A percentile compares a stretch with the other conserved stretches of the same genome.
Evolutionary conservation across 257 asterid species (phyloP).

Genomic region (Solanum clarkiae): DNA sequence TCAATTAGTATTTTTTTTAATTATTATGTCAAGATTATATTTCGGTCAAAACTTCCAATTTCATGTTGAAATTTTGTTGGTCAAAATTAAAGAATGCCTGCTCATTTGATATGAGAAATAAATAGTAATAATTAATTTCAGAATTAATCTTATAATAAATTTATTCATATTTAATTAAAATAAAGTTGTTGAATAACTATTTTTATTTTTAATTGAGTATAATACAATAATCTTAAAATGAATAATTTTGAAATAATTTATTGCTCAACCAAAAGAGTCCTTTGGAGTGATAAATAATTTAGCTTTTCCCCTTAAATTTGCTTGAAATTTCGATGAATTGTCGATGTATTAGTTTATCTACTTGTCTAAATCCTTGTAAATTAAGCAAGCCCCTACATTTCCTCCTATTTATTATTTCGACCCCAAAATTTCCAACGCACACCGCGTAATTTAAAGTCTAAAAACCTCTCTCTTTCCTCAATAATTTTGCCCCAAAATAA

Average conservation of each 20-base stretch:
- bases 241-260: no score
- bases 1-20: neutral
- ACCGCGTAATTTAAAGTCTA: neutral
- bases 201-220: no score
- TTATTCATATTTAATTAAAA: neutral
- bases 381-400: conserved; percentile 15
- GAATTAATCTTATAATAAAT: neutral
- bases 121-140: neutral
- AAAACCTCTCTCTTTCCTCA: neutral
- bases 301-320: neutral
- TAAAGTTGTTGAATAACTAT: fast-evolving
- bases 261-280: neutral
- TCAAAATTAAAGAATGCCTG: neutral
- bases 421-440: neutral
- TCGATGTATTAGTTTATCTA: neutral
- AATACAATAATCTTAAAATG: no score
- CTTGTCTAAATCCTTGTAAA: conserved; percentile 2
- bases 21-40: neutral
- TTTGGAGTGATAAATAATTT: neutral
- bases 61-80: neutral
- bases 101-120: no score
- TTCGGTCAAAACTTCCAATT: neutral
- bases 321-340: neutral
- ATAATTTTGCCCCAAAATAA: neutral
- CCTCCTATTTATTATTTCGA: conserved; percentile 2